Base-by-base conservation (phyloP, 768 basidiomycete genomes). In the Suillus cothurnatus region DNA sequence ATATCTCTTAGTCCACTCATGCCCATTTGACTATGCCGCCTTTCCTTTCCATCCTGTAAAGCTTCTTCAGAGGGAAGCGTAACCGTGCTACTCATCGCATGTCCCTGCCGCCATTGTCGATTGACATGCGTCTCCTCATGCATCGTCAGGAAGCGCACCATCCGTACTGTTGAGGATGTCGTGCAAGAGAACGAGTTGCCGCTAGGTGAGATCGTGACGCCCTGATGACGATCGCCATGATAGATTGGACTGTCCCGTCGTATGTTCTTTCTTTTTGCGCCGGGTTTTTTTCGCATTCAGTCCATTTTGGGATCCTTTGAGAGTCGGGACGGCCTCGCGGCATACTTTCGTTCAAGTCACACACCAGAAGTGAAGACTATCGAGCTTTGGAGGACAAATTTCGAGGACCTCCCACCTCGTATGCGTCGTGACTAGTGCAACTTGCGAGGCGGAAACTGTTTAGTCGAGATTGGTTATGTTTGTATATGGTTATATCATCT, bases 171-270 rank as follows among this genome's bases (percentile, higher is more conserved):
- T 78, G 36, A 97, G 82, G 88, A 97, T 95, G 68, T 93, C 92
- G 36, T 87, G 84, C 32, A 96, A 80, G 15, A 97, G 80, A 34
- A 86, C 80, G 1, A 96, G 81, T 74, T 97, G 94, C 7, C 94
- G 84, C 65, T 90, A 88, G 67, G 88, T 93, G 61, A 96, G 85
- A 71, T 95, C 94, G 68, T 93, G 88, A 56, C 92, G 82, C 3
- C 93, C 93, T 0, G 91, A 91, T 7, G 93, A 92, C 0, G 91
- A 91, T 2, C 90, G 81, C 93, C 93, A 95, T 66, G 64, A 77
- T 21, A 61, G 73, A 38, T 70, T 74, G 61, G 73, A 69, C 0
- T 82, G 80, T 41, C 78, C 81, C 36, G 78, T 66, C 39, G 78
- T 61, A 39, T n/a, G n/a, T n/a, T n/a, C n/a, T n/a, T n/a, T n/a